Percentiles rank a stretch among this genome's conserved stretches.
Conservation (phyloP, 2,329 filamentous ascomycete species). For the Fonsecaea multimorphosa region DNA sequence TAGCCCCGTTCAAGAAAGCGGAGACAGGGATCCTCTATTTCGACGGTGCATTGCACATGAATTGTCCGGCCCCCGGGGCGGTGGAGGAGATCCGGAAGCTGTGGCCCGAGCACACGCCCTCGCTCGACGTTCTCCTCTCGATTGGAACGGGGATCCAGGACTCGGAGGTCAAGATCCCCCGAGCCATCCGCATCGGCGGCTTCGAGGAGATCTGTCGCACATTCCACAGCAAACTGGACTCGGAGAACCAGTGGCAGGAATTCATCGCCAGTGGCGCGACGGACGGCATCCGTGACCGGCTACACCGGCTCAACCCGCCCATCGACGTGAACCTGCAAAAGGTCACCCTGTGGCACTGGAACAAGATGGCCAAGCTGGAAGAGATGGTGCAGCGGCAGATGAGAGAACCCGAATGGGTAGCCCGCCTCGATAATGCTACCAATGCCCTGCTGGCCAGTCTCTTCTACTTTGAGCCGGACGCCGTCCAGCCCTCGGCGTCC, state of each 20-base stretch:
- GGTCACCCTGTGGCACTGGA: slow-evolving; percentile 17
- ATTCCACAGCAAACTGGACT: slow-evolving; percentile 17
- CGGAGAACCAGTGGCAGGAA: slow-evolving; percentile 14
- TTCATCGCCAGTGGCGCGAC: slow-evolving; percentile 12
- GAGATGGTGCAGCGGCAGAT: slow-evolving; percentile 18
- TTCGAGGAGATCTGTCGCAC: slow-evolving; percentile 18
- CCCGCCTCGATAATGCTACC: background rate
- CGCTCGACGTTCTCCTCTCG: slow-evolving; percentile 17
- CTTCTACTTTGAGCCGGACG: slow-evolving; percentile 17
- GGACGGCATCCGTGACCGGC: slow-evolving; percentile 9
- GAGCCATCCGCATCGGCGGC: slow-evolving; percentile 17
- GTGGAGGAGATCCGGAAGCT: slow-evolving; percentile 17
- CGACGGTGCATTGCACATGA: slow-evolving; percentile 18
- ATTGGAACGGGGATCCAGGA: slow-evolving; percentile 19
- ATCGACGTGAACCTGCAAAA: slow-evolving; percentile 20
- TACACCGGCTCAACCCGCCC: slow-evolving; percentile 15
- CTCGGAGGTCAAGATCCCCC: slow-evolving; percentile 19
- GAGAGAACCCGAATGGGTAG: slow-evolving; percentile 1
- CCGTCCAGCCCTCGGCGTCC: background rate
- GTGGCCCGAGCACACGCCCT: slow-evolving; percentile 13
- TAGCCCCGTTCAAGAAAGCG: slow-evolving; percentile 12
- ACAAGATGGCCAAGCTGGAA: slow-evolving; percentile 17
- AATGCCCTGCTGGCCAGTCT: slow-evolving; percentile 16
- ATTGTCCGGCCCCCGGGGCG: slow-evolving; percentile 12
- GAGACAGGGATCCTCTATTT: slow-evolving; percentile 15